Conservation (phyloP, 306 rosid genomes). For the Castanopsis chinensis region DNA sequence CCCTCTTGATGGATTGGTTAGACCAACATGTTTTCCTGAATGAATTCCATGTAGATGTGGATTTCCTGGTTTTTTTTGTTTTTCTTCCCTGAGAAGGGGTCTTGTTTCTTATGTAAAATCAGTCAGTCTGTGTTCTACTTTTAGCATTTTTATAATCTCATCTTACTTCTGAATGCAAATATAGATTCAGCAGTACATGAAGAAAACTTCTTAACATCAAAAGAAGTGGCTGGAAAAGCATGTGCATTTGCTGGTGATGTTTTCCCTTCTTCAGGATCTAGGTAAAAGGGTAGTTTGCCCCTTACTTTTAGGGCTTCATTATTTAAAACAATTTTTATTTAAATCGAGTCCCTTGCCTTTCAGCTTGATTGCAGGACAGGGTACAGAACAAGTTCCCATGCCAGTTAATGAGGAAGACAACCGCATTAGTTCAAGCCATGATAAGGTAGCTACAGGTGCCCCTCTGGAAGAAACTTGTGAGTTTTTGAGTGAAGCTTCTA, state of each 20-base stretch:
- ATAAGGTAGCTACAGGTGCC: constrained; percentile 26
- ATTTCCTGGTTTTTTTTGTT: not conserved
- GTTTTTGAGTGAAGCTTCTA: constrained; percentile 38
- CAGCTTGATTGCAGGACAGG: constrained; percentile 44
- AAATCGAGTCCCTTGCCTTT: constrained; percentile 31
- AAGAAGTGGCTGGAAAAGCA: constrained; percentile 38
- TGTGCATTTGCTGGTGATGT: constrained; percentile 48
- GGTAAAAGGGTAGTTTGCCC: constrained; percentile 36
- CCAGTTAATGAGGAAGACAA: constrained; percentile 23
- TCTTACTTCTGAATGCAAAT: constrained; percentile 32
- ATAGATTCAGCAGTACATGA: constrained; percentile 38
- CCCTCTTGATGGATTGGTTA: not conserved
- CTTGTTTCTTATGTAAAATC: not conserved
- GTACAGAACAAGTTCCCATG: constrained; percentile 30
- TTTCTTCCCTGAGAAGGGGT: not conserved
- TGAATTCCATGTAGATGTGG: not conserved
- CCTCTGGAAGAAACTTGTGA: constrained; percentile 37
- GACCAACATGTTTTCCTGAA: not conserved
- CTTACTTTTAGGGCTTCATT: not conserved
- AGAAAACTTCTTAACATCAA: constrained; percentile 27
- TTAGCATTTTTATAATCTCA: constrained; percentile 4
- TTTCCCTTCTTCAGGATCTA: constrained; percentile 36
- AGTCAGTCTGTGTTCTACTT: not conserved
- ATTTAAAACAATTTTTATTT: not conserved
- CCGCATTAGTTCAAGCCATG: constrained; percentile 31